Percentiles rank a stretch among this genome's conserved stretches.
Conservation (phyloP, 306 rosid species). For the Rosa lucieae region DNA sequence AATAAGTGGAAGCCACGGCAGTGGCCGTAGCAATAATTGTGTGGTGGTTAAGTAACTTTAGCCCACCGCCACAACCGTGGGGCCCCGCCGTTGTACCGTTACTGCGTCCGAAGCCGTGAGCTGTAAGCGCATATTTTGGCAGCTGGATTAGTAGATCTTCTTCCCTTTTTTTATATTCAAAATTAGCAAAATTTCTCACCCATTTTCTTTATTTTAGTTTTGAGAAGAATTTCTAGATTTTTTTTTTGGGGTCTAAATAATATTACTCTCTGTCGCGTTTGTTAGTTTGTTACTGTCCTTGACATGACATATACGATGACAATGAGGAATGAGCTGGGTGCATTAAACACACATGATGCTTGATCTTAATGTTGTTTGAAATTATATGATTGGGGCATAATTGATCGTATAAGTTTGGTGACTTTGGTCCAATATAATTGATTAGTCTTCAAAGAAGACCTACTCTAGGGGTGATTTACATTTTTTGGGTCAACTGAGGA, state of each 20-base stretch:
- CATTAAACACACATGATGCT: background rate
- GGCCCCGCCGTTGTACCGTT: background rate
- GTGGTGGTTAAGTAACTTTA: background rate
- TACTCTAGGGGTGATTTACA: background rate
- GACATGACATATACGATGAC: background rate
- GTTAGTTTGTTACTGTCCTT: background rate
- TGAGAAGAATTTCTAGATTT: background rate
- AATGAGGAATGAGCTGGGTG: slow-evolving; percentile 1
- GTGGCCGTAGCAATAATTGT: slow-evolving; percentile 31
- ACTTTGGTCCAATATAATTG: background rate
- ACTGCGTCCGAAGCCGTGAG: background rate
- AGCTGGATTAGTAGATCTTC: background rate
- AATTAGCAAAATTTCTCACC: background rate
- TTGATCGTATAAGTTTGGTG: background rate
- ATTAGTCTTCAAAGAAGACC: background rate
- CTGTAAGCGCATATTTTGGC: background rate
- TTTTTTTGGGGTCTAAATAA: background rate
- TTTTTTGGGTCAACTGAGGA: background rate
- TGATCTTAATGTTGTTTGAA: background rate
- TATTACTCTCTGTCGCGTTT: background rate
- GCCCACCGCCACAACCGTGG: slow-evolving; percentile 22
- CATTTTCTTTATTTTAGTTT: background rate
- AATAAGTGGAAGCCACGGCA: slow-evolving; percentile 36
- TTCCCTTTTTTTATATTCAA: background rate
- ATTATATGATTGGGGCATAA: background rate